Evolutionary conservation across 495 filamentous ascomycete species (phyloP), one percentile per base, ranked within the genome.

Genomic region (Durotheca rogersii): DNA sequence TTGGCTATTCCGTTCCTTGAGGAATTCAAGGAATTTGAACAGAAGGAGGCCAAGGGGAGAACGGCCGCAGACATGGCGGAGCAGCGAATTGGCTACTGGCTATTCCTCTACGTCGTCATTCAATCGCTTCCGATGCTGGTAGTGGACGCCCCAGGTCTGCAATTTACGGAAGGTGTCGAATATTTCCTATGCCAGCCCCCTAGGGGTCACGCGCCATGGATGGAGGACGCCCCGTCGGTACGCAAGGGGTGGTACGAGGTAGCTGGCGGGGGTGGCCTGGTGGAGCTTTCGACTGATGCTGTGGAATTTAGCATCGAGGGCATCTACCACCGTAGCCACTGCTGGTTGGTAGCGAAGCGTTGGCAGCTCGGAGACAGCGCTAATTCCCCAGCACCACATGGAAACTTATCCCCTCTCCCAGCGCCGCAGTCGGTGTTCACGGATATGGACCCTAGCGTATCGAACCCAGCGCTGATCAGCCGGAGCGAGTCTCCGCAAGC

Each of bases 181-280:
- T 95, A 97, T 71, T 97, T 96, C 74, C 79, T 97, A n/a, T 97
- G 91, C 69, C 81, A 95, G 64, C 85, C 89, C 7, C 85, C 91
- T 0, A 84, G 87, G 56, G 87, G 87, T 15, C 84, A 84, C 51
- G 76, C 84, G 1, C 92, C 93, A 2, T 98, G 93, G 94, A 83
- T 85, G 37, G 82, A 87, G 42, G 86, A 90, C 37, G 77, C 74
- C 49, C 81, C 81, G 47, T 76, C 77, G 15, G 67, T 76, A 20
- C 80, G 80, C 55, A 81, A 82, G 62, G 84, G 81, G 54, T 91
- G 90, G 90, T 90, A 89, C 64, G 83, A 87, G 51, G 84, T 91
- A 20, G 80, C 81, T 30, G 83, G 84, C 21, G 81, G 85, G 32
- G 75, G 77, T 36, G 82, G 81, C 29, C 75, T 90, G 10, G 89